These are phyloP conservation scores for Strobilomyces confusus DNA, from an alignment of 768 basidiomycete genomes.

Conservation along the genomic window DNA sequence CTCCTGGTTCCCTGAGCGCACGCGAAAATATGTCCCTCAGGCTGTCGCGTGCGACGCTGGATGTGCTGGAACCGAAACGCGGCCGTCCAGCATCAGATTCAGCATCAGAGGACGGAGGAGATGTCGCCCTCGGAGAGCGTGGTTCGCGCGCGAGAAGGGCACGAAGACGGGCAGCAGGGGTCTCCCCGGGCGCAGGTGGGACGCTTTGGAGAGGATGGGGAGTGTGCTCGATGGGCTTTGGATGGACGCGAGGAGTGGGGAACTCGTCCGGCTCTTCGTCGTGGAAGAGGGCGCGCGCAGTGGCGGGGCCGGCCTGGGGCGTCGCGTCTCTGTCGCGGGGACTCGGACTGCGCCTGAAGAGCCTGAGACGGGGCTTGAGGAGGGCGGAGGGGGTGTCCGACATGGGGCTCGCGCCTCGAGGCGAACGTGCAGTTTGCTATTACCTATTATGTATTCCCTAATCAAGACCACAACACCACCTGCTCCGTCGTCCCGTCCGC, in stretches of 20 bases:
- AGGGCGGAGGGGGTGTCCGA: conserved; percentile 2
- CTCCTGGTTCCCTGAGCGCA: conserved; percentile 59
- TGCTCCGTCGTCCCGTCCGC: not conserved
- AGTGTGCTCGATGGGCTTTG: conserved; percentile 16
- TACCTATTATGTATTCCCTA: no score
- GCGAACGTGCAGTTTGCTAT: conserved; percentile 2
- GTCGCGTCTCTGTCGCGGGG: not conserved
- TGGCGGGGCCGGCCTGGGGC: not conserved
- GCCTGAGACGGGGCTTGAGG: conserved; percentile 10
- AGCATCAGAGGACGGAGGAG: conserved; percentile 26
- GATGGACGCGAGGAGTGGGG: conserved; percentile 28
- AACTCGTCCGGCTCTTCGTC: conserved; percentile 25
- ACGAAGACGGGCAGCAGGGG: conserved; percentile 60
- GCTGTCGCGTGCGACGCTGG: conserved; percentile 53
- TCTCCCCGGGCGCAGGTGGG: conserved; percentile 29
- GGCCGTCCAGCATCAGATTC: conserved; percentile 15
- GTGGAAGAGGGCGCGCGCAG: not conserved
- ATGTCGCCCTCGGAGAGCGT: conserved; percentile 28
- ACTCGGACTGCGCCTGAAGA: conserved; percentile 10
- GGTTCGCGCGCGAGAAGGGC: conserved; percentile 54
- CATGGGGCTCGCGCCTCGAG: conserved; percentile 7
- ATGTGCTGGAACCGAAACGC: conserved; percentile 27
- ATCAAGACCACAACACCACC: conserved; percentile 4
- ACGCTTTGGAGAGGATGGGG: conserved; percentile 4
- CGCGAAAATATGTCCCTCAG: conserved; percentile 64